Conservation (phyloP, 208 protist genomes). For the Trypanosoma mega region DNA sequence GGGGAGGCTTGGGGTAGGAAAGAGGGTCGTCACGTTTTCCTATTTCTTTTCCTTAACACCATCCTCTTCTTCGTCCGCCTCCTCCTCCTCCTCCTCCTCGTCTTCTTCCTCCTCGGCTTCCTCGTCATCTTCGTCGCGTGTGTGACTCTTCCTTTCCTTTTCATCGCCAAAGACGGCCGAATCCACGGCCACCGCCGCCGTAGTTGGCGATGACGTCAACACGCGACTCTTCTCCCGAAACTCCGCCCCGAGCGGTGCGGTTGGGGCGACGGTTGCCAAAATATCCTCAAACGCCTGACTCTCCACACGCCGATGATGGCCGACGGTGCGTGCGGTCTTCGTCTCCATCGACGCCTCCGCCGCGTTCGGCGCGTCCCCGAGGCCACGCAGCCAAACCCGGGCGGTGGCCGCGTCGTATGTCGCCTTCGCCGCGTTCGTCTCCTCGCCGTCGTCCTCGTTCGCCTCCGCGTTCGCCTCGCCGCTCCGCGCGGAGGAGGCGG, state of each 20-base stretch:
- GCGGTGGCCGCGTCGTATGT: constrained; percentile 19
- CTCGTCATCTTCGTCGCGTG: constrained; percentile 1
- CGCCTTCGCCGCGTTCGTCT: background rate
- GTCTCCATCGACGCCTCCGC: constrained; percentile 11
- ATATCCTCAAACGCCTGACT: constrained; percentile 51
- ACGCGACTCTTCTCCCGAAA: constrained; percentile 32
- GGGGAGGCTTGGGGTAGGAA: no score
- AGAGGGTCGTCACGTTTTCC: background rate
- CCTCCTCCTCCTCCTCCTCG: constrained; percentile 7
- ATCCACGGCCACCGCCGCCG: no score
- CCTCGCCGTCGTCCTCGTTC: background rate
- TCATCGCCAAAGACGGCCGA: no score
- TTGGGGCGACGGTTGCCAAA: constrained; percentile 31
- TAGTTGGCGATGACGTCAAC: background rate
- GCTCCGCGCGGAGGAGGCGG: background rate
- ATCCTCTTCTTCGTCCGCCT: constrained; percentile 19
- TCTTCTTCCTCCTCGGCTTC: constrained; percentile 26
- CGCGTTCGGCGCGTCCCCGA: background rate
- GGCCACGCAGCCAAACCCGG: constrained; percentile 18
- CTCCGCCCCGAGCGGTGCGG: constrained; percentile 25
- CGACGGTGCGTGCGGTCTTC: background rate
- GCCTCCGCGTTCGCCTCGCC: background rate
- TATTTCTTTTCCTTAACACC: constrained; percentile 22
- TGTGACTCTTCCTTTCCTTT: no score
- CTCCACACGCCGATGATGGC: constrained; percentile 10